phyloP scores from a whole-genome alignment of 2,329 filamentous ascomycete species.

The Setomelanomma holmii region DNA sequence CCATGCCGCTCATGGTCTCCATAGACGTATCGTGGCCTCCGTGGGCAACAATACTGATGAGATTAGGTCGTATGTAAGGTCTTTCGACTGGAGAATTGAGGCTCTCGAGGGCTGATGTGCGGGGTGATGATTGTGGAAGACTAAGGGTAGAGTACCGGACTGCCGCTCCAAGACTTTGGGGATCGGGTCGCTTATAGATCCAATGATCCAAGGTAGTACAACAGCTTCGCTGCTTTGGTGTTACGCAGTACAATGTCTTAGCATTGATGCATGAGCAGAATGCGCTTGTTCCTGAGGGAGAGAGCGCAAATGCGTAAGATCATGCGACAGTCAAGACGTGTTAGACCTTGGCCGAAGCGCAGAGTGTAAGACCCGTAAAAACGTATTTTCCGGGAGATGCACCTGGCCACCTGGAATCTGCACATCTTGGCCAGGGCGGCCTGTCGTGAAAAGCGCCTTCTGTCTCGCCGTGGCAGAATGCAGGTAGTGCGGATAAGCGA shows the following conservation, averaged over 20 bases:
- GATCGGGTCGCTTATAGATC: constrained; percentile 28
- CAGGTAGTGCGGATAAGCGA: constrained; percentile 6
- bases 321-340: constrained; percentile 42
- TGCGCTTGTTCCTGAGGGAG: constrained; percentile 13
- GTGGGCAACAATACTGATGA: constrained; percentile 42
- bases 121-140: neutral
- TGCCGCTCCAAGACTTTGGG: constrained; percentile 22
- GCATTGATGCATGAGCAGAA: constrained; percentile 38
- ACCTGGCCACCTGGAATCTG: neutral
- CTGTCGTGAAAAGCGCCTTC: constrained; percentile 6
- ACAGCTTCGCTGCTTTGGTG: constrained; percentile 23
- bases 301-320: constrained; percentile 37
- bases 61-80: constrained; percentile 1
- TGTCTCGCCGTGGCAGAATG: constrained; percentile 5
- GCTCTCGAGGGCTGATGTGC: neutral
- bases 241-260: constrained; percentile 12
- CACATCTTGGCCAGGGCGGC: constrained; percentile 3
- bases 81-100: no score
- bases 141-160: constrained; percentile 38
- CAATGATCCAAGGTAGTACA: constrained; percentile 12
- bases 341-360: constrained; percentile 42
- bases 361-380: constrained; percentile 29
- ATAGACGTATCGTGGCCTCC: constrained; percentile 34
- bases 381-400: constrained; percentile 7
- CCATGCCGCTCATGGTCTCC: constrained; percentile 28